These are phyloP conservation scores for Phytopythium delawarense DNA, from an alignment of 352 stramenopile genomes.

Conservation along the genomic window DNA sequence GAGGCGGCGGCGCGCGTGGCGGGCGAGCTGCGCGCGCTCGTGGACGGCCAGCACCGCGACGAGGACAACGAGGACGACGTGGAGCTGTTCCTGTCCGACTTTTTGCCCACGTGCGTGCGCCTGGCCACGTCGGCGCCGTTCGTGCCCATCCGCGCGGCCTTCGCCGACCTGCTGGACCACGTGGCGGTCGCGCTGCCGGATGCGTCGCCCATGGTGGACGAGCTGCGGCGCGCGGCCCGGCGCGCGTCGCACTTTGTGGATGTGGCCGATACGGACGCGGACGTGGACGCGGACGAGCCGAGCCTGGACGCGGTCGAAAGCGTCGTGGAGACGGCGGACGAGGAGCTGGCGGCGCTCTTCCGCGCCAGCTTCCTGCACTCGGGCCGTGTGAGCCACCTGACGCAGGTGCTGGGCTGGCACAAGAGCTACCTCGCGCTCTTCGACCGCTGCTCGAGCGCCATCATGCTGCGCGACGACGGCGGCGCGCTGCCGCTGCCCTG, in stretches of 20 bases:
- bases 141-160: slow-evolving; percentile 51
- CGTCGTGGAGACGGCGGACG: slow-evolving; percentile 33
- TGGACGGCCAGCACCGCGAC: slow-evolving; percentile 28
- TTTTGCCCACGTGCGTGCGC: slow-evolving; percentile 64
- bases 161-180: slow-evolving; percentile 35
- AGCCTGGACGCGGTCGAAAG: slow-evolving; percentile 12
- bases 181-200: slow-evolving; percentile 42
- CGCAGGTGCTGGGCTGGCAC: slow-evolving; percentile 77
- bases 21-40: slow-evolving; percentile 52
- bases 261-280: slow-evolving; percentile 17
- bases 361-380: slow-evolving; percentile 54
- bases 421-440: slow-evolving; percentile 74
- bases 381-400: slow-evolving; percentile 70
- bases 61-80: slow-evolving; percentile 25
- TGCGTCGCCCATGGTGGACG: slow-evolving; percentile 8
- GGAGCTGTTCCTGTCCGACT: slow-evolving; percentile 44
- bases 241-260: slow-evolving; percentile 75
- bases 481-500: slow-evolving; percentile 76
- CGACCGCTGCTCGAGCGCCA: slow-evolving; percentile 51
- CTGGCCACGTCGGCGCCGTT: slow-evolving; percentile 69
- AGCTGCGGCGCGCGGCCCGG: slow-evolving; percentile 24
- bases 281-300: slow-evolving; percentile 6
- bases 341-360: slow-evolving; percentile 51
- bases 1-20: slow-evolving; percentile 50
- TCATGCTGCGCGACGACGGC: slow-evolving; percentile 59